phyloP scores from a whole-genome alignment of 148 eudicot species.

The Rhododendron griersonianum region DNA sequence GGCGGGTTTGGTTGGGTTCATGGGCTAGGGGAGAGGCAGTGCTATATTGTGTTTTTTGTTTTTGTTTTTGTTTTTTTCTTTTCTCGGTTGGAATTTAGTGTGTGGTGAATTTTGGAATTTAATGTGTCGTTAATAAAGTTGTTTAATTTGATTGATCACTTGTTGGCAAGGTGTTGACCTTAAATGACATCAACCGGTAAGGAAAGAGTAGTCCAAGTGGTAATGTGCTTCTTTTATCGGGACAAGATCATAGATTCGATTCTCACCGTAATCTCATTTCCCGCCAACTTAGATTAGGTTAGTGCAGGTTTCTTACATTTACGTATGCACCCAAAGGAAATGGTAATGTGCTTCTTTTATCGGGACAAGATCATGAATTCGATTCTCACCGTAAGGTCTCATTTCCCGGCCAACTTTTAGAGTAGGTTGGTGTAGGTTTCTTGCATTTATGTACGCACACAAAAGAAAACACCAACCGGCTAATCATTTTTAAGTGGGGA shows the following conservation, averaged over 20 bases:
- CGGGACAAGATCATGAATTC: too few relatives aligned
- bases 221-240: too few relatives aligned
- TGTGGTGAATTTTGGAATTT: too few relatives aligned
- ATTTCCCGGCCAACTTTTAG: neutral
- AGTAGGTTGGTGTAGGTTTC: neutral
- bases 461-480: neutral
- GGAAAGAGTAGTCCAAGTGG: too few relatives aligned
- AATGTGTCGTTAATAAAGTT: too few relatives aligned
- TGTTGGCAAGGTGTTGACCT: too few relatives aligned
- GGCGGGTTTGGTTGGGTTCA: conserved; percentile 20
- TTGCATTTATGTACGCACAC: neutral
- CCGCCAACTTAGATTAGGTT: neutral
- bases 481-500: neutral
- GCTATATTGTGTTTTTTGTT: conserved; percentile 13
- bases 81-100: too few relatives aligned
- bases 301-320: neutral
- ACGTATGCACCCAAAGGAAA: neutral
- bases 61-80: neutral
- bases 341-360: too few relatives aligned
- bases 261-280: neutral
- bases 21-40: conserved; percentile 64
- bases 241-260: too few relatives aligned
- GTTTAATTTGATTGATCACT: too few relatives aligned
- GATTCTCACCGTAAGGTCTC: neutral
- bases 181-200: too few relatives aligned